Evolutionary conservation across 106 monocot genomes (phyloP).

Genomic region (Triglochin maritima): DNA sequence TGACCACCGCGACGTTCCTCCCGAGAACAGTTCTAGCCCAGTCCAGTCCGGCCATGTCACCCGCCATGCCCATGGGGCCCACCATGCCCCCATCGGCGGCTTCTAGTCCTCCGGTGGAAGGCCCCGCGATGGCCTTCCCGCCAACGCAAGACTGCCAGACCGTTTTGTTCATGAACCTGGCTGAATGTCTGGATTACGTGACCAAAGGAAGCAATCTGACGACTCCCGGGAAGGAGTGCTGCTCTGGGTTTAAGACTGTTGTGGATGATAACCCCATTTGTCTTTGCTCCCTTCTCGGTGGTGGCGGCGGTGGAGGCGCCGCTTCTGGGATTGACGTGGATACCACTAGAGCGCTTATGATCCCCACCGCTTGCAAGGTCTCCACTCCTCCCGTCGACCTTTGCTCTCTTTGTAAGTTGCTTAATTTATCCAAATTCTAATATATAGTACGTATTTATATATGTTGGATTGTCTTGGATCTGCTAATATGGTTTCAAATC

Average conservation of each 20-base stretch:
- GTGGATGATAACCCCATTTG: background rate
- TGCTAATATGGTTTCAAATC: too few relatives aligned
- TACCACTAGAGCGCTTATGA: background rate
- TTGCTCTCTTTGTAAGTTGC: background rate
- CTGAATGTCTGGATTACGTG: background rate
- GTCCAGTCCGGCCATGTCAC: too few relatives aligned
- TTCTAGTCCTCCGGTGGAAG: too few relatives aligned
- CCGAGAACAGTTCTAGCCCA: too few relatives aligned
- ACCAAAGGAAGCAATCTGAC: background rate
- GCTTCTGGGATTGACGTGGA: background rate
- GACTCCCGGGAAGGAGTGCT: background rate
- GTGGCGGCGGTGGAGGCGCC: too few relatives aligned
- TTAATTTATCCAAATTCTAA: too few relatives aligned
- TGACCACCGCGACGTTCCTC: too few relatives aligned
- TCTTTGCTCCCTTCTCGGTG: background rate
- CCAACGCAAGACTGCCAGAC: background rate
- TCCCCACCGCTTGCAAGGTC: constrained; percentile 1
- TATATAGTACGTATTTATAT: too few relatives aligned
- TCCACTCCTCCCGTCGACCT: background rate
- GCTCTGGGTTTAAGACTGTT: background rate
- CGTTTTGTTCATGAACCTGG: background rate
- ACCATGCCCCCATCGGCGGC: too few relatives aligned
- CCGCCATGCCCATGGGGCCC: too few relatives aligned
- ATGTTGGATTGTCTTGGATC: too few relatives aligned
- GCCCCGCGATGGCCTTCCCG: too few relatives aligned